Conservation (phyloP, 805 yeast genomes). For the Hanseniaspora vineae region DNA sequence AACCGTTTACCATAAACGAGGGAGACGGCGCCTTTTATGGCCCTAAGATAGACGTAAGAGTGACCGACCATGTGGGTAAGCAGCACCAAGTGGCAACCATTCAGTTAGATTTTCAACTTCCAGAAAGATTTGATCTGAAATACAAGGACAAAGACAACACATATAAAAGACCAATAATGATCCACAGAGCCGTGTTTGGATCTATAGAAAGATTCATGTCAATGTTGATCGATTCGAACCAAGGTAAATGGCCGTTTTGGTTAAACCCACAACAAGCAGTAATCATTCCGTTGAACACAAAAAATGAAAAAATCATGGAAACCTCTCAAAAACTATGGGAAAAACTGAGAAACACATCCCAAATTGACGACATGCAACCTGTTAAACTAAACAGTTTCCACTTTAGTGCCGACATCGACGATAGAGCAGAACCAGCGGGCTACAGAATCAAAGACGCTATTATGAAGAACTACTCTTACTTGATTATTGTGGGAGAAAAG, state of each 20-base stretch:
- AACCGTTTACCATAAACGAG: conserved; percentile 57
- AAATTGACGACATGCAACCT: conserved; percentile 26
- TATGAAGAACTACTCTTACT: conserved; percentile 58
- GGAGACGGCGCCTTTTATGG: conserved; percentile 98
- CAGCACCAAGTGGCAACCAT: conserved; percentile 91
- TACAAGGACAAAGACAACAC: conserved; percentile 44
- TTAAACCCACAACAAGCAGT: conserved; percentile 82
- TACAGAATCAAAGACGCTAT: conserved; percentile 70
- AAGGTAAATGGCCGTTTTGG: conserved; percentile 98
- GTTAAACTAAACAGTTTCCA: conserved; percentile 45
- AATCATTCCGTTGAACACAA: conserved; percentile 63
- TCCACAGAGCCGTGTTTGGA: conserved; percentile 92
- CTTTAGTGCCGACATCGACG: conserved; percentile 67
- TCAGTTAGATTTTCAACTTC: conserved; percentile 90
- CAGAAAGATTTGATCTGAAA: conserved; percentile 64
- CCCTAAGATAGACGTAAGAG: conserved; percentile 82
- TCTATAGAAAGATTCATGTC: conserved; percentile 90
- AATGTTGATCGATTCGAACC: conserved; percentile 74
- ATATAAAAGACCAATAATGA: conserved; percentile 71
- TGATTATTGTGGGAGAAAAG: conserved; percentile 78
- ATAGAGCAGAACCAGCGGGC: conserved; percentile 67
- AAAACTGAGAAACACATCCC: conserved; percentile 26
- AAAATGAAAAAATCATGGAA: conserved; percentile 31
- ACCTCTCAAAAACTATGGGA: conserved; percentile 38
- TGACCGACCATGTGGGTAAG: conserved; percentile 68